Percentiles rank a stretch among this genome's conserved stretches.
Evolutionary conservation across 2,329 filamentous ascomycete species (phyloP).

Genomic region (Pleurostoma richardsiae): DNA sequence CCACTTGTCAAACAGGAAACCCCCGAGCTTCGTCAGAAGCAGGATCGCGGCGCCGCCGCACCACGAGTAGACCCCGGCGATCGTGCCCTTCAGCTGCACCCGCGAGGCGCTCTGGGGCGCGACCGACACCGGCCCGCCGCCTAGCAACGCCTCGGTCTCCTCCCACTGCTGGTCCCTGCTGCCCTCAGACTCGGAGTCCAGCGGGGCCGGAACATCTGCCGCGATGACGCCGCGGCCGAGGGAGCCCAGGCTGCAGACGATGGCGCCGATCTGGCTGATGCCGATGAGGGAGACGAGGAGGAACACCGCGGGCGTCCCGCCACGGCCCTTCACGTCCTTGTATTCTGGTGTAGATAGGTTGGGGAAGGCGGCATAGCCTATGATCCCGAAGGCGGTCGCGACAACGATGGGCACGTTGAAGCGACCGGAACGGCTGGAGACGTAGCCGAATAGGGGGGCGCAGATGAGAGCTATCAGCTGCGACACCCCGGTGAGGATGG

Average conservation of each 20-base stretch:
- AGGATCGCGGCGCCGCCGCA: constrained; percentile 88
- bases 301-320: constrained; percentile 66
- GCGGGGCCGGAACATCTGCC: constrained; percentile 26
- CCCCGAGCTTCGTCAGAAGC: constrained; percentile 85
- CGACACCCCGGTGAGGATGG: constrained; percentile 81
- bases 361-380: constrained; percentile 74
- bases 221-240: constrained; percentile 74
- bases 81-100: constrained; percentile 77
- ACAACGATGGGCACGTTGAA: constrained; percentile 71
- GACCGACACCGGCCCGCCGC: constrained; percentile 5
- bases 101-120: constrained; percentile 32
- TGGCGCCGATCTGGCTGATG: constrained; percentile 90
- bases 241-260: constrained; percentile 90
- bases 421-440: constrained; percentile 62
- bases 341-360: constrained; percentile 73
- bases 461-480: constrained; percentile 81
- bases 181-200: constrained; percentile 9
- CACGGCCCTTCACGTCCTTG: constrained; percentile 55
- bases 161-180: constrained; percentile 10
- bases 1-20: constrained; percentile 73
- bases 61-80: constrained; percentile 90
- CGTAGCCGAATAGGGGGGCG: constrained; percentile 81
- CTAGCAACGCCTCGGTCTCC: constrained; percentile 32
- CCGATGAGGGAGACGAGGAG: constrained; percentile 76
- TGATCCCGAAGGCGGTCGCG: constrained; percentile 67